Evolutionary conservation across 768 basidiomycete genomes (phyloP), one percentile per base, ranked within the genome.

Genomic region (Boletus bicolor): DNA sequence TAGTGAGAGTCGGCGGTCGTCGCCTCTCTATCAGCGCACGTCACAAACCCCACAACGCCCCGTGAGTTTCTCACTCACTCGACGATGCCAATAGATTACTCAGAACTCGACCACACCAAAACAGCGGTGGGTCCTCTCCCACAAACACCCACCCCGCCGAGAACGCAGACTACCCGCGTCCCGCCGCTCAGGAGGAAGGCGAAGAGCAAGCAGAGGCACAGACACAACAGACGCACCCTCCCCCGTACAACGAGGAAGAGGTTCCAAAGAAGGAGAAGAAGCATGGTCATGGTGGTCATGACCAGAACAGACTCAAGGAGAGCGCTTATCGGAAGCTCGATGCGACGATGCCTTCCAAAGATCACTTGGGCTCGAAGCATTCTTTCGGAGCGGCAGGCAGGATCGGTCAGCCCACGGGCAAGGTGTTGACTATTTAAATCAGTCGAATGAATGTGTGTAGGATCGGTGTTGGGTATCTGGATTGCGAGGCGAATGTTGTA

Each of bases 381-480:
- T 67, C 58, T 0, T 78, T 77, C 58, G 79, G 76, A 17, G 78
- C 65, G 11, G 77, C 65, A 1, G 81, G 78, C 30, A 73, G 84
- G 53, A 85, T 86, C 55, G 76, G 74, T 4, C 85, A 86, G 64
- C 85, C 85, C 42, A 78, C 75, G 46, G 81, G 81, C 30, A 83
- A 74, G 58, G 65, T 49, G 15, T 56, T 78, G 51, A 64, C 65
- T 38, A 46, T 73, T 58, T 77, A 62, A 75, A 60, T 36, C 21
- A 14, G 19, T 24, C 61, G 66, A 48, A 38, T 26, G 45, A 41
- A 7, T 28, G 44, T 10, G 26, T n/a, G 19, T 32, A 10, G 35
- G 36, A 39, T 11, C 42, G 30, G 21, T 6, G 26, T 37, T n/a
- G n/a, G 19, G 17, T 5, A 24, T 24, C 21, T 24, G 21, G 21